phyloP scores from a whole-genome alignment of 1,284 basidiomycete genomes.

The Peniophora sp. region DNA sequence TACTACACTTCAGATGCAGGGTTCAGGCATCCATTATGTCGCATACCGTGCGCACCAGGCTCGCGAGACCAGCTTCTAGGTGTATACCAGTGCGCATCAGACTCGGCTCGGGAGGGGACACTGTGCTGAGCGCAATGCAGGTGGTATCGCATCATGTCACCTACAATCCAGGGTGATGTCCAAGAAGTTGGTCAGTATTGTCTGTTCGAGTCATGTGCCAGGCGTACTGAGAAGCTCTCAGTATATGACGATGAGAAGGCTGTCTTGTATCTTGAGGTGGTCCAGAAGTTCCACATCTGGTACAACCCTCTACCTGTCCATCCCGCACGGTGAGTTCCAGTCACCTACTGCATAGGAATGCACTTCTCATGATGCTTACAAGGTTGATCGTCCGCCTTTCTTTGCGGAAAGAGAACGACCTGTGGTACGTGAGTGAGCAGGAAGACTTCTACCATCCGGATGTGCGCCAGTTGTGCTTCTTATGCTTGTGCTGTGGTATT shows the following conservation, averaged over 20 bases:
- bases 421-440: conserved; percentile 44
- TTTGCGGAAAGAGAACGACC: conserved; percentile 28
- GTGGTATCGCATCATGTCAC: conserved; percentile 55
- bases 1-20: conserved; percentile 44
- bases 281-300: conserved; percentile 46
- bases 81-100: conserved; percentile 39
- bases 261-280: conserved; percentile 36
- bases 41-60: conserved; percentile 31
- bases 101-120: not conserved
- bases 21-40: conserved; percentile 48
- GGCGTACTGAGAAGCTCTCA: conserved; percentile 5
- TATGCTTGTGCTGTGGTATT: not conserved
- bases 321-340: conserved; percentile 35
- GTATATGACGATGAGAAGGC: conserved; percentile 34
- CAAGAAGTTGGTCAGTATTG: conserved; percentile 32
- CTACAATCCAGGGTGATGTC: conserved; percentile 33
- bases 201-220: not conserved
- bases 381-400: conserved; percentile 37
- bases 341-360: not conserved
- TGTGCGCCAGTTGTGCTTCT: conserved; percentile 21
- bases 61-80: conserved; percentile 43
- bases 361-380: not conserved
- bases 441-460: conserved; percentile 60
- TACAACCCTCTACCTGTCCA: conserved; percentile 36
- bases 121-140: conserved; percentile 18